Evolutionary conservation across 179 eudicot species (phyloP), one percentile per base, ranked within the genome.

Genomic region (Beta lomatogona): DNA sequence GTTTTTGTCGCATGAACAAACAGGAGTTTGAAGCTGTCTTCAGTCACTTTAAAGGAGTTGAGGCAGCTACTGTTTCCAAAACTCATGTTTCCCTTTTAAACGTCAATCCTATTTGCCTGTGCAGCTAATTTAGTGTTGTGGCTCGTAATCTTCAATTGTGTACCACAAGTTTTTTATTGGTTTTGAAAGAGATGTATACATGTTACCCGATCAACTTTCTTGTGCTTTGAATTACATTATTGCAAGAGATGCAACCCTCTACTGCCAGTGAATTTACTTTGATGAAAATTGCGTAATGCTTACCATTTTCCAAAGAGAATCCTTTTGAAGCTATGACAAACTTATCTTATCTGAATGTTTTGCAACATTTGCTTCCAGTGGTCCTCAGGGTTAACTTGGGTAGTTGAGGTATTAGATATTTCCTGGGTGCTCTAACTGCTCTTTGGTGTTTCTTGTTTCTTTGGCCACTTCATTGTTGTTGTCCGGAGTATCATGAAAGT

Each of bases 371-470:
- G 57, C 19, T 22, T 73, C 21, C 0, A 28, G 25, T 28, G 46
- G 28, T 28, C 22, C 46, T 4, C 16, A 54, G 1, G 41, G 45
- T 7, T 69, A 73, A 21, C 6, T 53, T 73, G 21, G 36, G 25
- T 72, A 11, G 58, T 5, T 48, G 59, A 19, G 76, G 1, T 48
- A 22, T 48, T 13, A 45, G 53, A 18, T 69, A 69, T 69, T 45
- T 14, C 50, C 5, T 9, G 22, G 25, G 13, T 13, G 8, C 6
- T 16, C 6, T 31, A 3, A 36, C 41, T 36, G 68, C 50, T 80
- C 6, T 64, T 64, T 64, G 78, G 58, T 72, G 52, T 18, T 36
- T 22, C 25, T 75, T 75, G 60, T 36, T 75, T 10, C 58, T 76
- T 36, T 46, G 18, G 64, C 12, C 31, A 28, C 25, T 18, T 55